Evolutionary conservation across 2,329 filamentous ascomycete species (phyloP).

Genomic region (Xylariaceae sp.): DNA sequence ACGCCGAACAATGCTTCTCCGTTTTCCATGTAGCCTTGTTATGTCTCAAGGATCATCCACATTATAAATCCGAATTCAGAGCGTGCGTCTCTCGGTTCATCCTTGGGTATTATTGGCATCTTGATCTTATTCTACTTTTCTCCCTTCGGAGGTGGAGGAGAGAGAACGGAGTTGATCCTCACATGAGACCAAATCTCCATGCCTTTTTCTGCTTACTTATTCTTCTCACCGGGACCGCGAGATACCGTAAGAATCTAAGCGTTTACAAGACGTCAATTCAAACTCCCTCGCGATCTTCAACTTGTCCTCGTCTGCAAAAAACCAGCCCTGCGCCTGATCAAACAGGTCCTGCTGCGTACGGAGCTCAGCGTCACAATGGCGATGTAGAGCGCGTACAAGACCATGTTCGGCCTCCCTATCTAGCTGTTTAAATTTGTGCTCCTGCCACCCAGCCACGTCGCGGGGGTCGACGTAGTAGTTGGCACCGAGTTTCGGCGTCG

Average conservation of each 20-base stretch:
- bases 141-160: too few species aligned
- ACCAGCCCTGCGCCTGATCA: conserved; percentile 82
- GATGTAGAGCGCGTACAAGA: conserved; percentile 63
- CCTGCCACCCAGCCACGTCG: conserved; percentile 68
- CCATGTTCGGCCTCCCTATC: conserved; percentile 74
- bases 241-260: conserved; percentile 44
- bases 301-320: conserved; percentile 75
- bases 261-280: conserved; percentile 50
- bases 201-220: too few species aligned
- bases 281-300: conserved; percentile 63
- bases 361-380: conserved; percentile 72
- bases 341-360: conserved; percentile 61
- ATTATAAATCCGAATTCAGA: too few species aligned
- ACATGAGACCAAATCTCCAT: too few species aligned
- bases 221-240: too few species aligned
- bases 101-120: too few species aligned
- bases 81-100: too few species aligned
- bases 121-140: too few species aligned
- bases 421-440: conserved; percentile 66
- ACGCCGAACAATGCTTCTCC: too few species aligned
- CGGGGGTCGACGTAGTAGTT: conserved; percentile 81
- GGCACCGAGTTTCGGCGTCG: conserved; percentile 65
- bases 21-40: too few species aligned
- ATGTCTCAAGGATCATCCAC: too few species aligned
- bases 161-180: too few species aligned